Base-by-base conservation (phyloP, 2,329 filamentous ascomycete species). In the Cordyceps javanica region DNA sequence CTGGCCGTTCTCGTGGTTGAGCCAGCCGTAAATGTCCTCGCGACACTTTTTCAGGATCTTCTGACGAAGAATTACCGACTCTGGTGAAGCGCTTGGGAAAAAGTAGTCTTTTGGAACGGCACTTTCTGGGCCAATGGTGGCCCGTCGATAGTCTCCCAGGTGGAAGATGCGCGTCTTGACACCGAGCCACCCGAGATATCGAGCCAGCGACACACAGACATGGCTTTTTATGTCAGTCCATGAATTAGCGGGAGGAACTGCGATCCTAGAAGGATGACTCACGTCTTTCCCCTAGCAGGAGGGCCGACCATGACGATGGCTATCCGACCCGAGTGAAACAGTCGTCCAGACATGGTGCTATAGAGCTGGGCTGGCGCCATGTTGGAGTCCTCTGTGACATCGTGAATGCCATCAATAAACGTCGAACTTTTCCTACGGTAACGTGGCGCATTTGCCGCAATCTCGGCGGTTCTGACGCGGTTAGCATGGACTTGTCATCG, bases 131-230 rank as follows among this genome's bases (percentile, higher is more conserved):
- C 91, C 91, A 62, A 97, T 85, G 16, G 93, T 96, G 32, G 91
- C 92, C 69, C 94, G 85, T 63, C 94, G 88, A 72, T 99, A 99
- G 73, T 99, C 94, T 59, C 95, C 94, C 16, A 99, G 79, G 70
- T 99, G 94, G 71, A 99, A 99, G 65, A 97, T 95, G 64, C 93
- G 88, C 34, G 94, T 97, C 77, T 99, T 99, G 60, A 99, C 94
- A 61, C 94, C 94, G 39, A 99, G 82, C 94, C 94, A 99, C 72
- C 92, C 86, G 45, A 99, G 80, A 75, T 99, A 99, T 46, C 94
- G 87, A 48, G 93, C 91, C 68, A 99, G 81, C 7, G 94, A 96
- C 54, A 99, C 94, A 59, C 92, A 97, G 54, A 96, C 95, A 68
- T 99, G 94, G 21, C 88, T 91, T 58, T 19, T 21, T 36, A 28